These are phyloP conservation scores for Fusarium sp. DNA, from an alignment of 2,329 filamentous ascomycete genomes.

Conservation along the genomic window DNA sequence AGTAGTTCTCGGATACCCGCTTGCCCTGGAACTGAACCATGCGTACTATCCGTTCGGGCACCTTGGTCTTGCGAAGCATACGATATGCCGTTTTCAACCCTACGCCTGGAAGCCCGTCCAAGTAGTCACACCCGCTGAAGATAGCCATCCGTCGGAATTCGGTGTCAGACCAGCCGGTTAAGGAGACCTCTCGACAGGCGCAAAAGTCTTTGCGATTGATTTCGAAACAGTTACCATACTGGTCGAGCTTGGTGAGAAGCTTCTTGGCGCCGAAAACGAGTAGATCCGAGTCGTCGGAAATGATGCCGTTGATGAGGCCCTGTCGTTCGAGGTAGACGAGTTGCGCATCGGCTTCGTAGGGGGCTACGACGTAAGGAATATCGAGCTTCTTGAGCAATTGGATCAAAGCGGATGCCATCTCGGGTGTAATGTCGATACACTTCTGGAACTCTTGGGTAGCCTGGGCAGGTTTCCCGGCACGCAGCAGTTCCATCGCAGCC, in stretches of 20 bases:
- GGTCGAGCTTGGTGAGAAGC: slow-evolving; percentile 92
- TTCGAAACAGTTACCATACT: slow-evolving; percentile 93
- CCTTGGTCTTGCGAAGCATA: slow-evolving; percentile 90
- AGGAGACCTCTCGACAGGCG: slow-evolving; percentile 85
- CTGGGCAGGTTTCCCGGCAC: slow-evolving; percentile 82
- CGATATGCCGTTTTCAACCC: slow-evolving; percentile 95
- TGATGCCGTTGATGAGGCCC: slow-evolving; percentile 85
- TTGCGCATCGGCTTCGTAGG: slow-evolving; percentile 98
- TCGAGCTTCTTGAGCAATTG: slow-evolving; percentile 86
- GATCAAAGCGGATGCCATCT: slow-evolving; percentile 93
- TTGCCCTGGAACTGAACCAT: slow-evolving; percentile 92
- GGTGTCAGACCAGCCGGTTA: slow-evolving; percentile 91
- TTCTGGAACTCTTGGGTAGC: slow-evolving; percentile 93
- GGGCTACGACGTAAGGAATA: slow-evolving; percentile 91
- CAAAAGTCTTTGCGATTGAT: slow-evolving; percentile 91
- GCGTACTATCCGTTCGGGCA: slow-evolving; percentile 82
- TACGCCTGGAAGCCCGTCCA: slow-evolving; percentile 85
- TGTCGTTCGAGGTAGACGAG: slow-evolving; percentile 91
- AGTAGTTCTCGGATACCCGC: slow-evolving; percentile 84
- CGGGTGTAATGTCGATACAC: slow-evolving; percentile 92
- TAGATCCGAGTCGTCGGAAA: slow-evolving; percentile 97
- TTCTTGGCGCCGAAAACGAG: slow-evolving; percentile 94
- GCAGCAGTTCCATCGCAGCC: slow-evolving; percentile 81
- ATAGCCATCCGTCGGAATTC: slow-evolving; percentile 98
- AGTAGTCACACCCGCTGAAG: slow-evolving; percentile 94